Evolutionary conservation across 2,329 filamentous ascomycete genomes (phyloP), one percentile per base, ranked within the genome.

Genomic region (Madurella mycetomatis): DNA sequence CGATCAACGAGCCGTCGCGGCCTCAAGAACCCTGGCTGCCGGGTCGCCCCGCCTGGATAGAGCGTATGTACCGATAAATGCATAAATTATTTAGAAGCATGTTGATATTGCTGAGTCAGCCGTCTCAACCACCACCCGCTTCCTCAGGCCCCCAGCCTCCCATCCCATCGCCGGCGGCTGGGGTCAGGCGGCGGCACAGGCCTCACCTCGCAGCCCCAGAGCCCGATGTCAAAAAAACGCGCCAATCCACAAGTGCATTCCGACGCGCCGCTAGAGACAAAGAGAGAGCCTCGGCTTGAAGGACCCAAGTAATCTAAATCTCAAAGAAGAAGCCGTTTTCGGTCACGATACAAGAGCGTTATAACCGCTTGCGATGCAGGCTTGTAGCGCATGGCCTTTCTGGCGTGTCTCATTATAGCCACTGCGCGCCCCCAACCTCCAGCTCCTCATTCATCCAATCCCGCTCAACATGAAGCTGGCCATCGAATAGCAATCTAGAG

Each of bases 301-400:
- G 56, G 58, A 31, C 25, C 15, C 43, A 5, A 39, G 42, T 18
- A 30, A n/a, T 49, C 44, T 31, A 41, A n/a, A 41, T 30, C 37
- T 56, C 57, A 62, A 62, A 61, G 58, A 51, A 49, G 11, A 45
- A 50, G 56, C 62, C 62, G 62, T 60, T 63, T 64, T 62, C 60
- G 57, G 55, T 34, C 37, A 53, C n/a, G 18, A 51, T 53, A 63
- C 60, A 62, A 64, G 51, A 41, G 39, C 60, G 54, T 64, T 60
- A 53, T 60, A 58, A 59, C 57, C 45, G 57, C 50, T 59, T 57
- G 56, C 55, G 57, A 60, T 60, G 57, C 51, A 48, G 47, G 34
- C 37, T 16, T 15, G 16, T 41, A 51, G 39, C 18, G 39, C 49
- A 56, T 49, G 49, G 45, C 51, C 49, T 34, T 41, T 41, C 42